Evolutionary conservation across 768 basidiomycete genomes (phyloP).

Genomic region (Rhizopogon rudus): DNA sequence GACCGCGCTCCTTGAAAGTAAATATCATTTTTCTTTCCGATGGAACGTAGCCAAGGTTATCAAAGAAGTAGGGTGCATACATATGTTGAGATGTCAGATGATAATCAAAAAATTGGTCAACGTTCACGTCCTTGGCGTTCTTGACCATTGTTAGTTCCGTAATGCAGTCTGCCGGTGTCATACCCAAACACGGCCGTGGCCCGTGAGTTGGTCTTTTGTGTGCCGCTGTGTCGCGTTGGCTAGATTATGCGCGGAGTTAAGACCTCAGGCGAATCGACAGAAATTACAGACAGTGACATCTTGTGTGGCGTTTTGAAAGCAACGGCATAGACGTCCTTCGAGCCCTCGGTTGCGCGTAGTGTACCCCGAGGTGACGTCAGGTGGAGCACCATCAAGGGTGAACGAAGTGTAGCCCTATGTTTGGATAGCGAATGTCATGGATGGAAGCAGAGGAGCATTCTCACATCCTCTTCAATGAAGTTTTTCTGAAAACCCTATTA

Average conservation of each 20-base stretch:
- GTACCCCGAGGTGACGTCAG: constrained; percentile 78
- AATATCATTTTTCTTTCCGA: constrained; percentile 67
- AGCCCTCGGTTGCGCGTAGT: constrained; percentile 54
- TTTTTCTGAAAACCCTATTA: constrained; percentile 53
- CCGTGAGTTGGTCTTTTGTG: constrained; percentile 16
- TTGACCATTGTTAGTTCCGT: constrained; percentile 87
- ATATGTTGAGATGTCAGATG: background rate
- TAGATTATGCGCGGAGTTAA: constrained; percentile 62
- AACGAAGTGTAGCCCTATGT: constrained; percentile 56
- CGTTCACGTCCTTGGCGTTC: constrained; percentile 49
- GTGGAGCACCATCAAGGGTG: constrained; percentile 67
- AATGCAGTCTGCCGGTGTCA: constrained; percentile 71
- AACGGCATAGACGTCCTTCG: constrained; percentile 59
- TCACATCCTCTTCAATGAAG: constrained; percentile 83
- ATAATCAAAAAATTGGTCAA: background rate
- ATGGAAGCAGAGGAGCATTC: constrained; percentile 5
- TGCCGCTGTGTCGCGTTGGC: too few relatives aligned
- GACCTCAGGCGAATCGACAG: constrained; percentile 21
- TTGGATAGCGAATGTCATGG: background rate
- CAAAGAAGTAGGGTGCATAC: constrained; percentile 52
- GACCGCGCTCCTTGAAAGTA: constrained; percentile 52
- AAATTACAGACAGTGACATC: constrained; percentile 42
- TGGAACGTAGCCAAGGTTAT: constrained; percentile 69
- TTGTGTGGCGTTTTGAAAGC: constrained; percentile 83
- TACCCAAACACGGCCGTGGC: constrained; percentile 58